Conservation (phyloP, 2,329 filamentous ascomycete genomes). For the Botrytis galanthina region DNA sequence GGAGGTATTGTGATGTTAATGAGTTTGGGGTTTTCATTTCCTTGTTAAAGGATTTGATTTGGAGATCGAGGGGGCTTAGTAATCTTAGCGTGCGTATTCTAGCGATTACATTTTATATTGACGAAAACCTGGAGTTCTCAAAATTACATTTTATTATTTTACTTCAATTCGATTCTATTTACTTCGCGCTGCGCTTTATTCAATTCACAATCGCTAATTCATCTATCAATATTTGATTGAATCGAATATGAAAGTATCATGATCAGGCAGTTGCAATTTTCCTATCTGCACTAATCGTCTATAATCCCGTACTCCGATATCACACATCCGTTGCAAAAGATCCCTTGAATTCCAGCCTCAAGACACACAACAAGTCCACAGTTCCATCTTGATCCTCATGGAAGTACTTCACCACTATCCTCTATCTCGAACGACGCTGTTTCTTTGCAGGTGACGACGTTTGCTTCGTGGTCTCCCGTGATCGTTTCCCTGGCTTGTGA, state of each 20-base stretch:
- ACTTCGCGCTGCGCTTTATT: not conserved
- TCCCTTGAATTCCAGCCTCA: not conserved
- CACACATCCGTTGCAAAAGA: not conserved
- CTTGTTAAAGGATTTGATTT: not conserved
- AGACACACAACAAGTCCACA: not conserved
- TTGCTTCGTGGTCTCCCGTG: not conserved
- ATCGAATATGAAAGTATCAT: not conserved
- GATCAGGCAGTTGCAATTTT: too few relatives aligned
- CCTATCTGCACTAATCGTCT: not conserved
- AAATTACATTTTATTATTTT: not conserved
- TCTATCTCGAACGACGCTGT: not conserved
- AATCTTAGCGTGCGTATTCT: not conserved
- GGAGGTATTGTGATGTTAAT: not conserved
- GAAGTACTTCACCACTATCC: not conserved
- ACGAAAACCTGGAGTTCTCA: not conserved
- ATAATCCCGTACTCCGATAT: not conserved
- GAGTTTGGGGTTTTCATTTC: not conserved
- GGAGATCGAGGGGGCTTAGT: not conserved
- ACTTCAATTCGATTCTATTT: not conserved
- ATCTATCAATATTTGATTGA: not conserved
- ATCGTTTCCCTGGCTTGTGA: not conserved
- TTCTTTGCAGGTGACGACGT: not conserved
- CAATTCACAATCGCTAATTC: not conserved
- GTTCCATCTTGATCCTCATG: not conserved
- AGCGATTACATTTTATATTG: not conserved